Conservation (phyloP, 805 yeast species). For the Ogataea methanolica region DNA sequence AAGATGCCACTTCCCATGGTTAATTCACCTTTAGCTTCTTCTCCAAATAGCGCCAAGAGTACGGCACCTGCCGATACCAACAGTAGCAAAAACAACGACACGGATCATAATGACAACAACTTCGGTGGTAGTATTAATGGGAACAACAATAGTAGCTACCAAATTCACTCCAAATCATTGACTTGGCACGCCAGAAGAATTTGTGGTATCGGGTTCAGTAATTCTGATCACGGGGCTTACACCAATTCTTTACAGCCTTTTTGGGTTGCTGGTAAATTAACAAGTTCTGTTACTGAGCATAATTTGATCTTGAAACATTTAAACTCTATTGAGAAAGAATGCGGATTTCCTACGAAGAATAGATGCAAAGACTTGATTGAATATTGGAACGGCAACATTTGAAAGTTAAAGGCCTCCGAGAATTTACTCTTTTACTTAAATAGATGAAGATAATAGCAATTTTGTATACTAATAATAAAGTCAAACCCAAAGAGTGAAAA, state of each 20-base stretch:
- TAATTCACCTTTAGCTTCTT: conserved; percentile 1
- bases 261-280: conserved; percentile 24
- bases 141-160: background rate
- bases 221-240: conserved; percentile 23
- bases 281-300: conserved; percentile 24
- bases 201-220: conserved; percentile 31
- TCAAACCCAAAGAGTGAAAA: too few relatives aligned
- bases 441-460: too few relatives aligned
- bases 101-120: background rate
- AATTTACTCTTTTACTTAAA: too few relatives aligned
- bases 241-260: conserved; percentile 26
- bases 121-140: background rate
- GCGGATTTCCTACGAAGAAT: conserved; percentile 22
- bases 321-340: conserved; percentile 17
- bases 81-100: background rate
- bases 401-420: background rate
- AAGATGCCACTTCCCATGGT: conserved; percentile 1
- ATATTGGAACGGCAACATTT: conserved; percentile 18
- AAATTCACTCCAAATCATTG: conserved; percentile 15
- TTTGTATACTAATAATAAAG: too few relatives aligned
- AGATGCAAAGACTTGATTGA: conserved; percentile 18
- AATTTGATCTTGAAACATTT: conserved; percentile 17
- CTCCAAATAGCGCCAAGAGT: background rate
- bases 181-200: conserved; percentile 36
- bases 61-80: background rate